Evolutionary conservation across 257 asterid genomes (phyloP).

Genomic region (Fraxinus excelsior): DNA sequence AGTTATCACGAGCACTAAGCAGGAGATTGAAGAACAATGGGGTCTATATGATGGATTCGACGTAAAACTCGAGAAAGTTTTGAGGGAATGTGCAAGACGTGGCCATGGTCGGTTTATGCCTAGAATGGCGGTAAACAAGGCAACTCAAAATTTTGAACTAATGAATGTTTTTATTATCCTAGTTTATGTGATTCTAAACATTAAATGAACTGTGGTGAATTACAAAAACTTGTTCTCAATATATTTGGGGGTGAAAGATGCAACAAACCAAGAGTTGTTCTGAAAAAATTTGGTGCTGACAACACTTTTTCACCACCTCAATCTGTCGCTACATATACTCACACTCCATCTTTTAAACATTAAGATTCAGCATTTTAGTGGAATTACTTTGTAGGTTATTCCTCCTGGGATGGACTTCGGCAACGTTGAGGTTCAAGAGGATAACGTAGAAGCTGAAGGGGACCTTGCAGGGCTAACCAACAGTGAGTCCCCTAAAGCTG

Average conservation of each 20-base stretch:
- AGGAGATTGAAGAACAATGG: slow-evolving; percentile 92
- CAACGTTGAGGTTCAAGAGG: slow-evolving; percentile 72
- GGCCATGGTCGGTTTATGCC: slow-evolving; percentile 91
- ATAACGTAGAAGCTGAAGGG: slow-evolving; percentile 54
- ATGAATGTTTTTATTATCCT: slow-evolving; percentile 1
- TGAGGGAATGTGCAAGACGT: slow-evolving; percentile 76
- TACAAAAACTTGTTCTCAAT: not conserved
- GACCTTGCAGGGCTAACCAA: slow-evolving; percentile 54
- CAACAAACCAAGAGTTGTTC: not conserved
- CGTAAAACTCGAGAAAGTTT: slow-evolving; percentile 71
- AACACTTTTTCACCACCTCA: not conserved
- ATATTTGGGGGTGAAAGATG: not conserved
- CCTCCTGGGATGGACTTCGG: slow-evolving; percentile 94
- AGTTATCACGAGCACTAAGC: slow-evolving; percentile 79
- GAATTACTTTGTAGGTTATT: slow-evolving; percentile 52
- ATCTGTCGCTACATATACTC: not conserved
- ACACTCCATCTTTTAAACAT: not conserved
- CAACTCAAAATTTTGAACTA: too few relatives aligned
- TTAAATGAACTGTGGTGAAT: not conserved
- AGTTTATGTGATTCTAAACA: not conserved
- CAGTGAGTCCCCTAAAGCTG: slow-evolving; percentile 62
- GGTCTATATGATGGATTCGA: slow-evolving; percentile 87
- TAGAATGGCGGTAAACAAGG: slow-evolving; percentile 47
- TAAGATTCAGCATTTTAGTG: not conserved
- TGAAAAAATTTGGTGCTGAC: not conserved